Conservation (phyloP, 164 flowering plant genomes). For the Nelumbo lutea region DNA sequence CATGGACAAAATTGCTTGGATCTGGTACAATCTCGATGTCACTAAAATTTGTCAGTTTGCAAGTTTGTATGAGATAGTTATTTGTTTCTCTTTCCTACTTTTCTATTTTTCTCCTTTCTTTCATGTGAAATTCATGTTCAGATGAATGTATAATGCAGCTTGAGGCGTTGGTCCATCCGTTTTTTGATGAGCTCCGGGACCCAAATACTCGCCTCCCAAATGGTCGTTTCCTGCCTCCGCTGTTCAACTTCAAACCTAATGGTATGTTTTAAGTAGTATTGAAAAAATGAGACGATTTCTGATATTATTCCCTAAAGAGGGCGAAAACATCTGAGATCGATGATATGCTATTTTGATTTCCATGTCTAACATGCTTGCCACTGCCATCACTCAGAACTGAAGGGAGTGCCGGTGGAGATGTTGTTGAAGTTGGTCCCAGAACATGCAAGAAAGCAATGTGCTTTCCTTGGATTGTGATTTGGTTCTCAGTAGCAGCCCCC, state of each 20-base stretch:
- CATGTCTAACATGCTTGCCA: neutral
- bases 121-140: neutral
- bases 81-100: neutral
- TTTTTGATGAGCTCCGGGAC: constrained; percentile 76
- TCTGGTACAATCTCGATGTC: too few species aligned
- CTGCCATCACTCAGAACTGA: constrained; percentile 42
- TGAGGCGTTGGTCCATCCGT: constrained; percentile 69
- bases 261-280: constrained; percentile 29
- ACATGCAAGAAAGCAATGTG: constrained; percentile 77
- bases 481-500: neutral
- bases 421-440: constrained; percentile 62
- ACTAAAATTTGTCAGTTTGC: too few species aligned
- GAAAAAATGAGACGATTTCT: too few species aligned
- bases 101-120: neutral
- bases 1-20: too few species aligned
- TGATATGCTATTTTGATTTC: neutral
- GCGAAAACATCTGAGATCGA: too few species aligned
- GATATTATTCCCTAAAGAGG: too few species aligned
- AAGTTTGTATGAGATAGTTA: neutral
- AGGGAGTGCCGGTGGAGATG: constrained; percentile 52
- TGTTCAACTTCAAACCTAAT: constrained; percentile 67
- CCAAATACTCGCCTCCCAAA: constrained; percentile 65
- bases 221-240: constrained; percentile 71
- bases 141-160: constrained; percentile 32
- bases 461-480: constrained; percentile 51